phyloP scores from a whole-genome alignment of 192 early-diverging fungal genomes.

The Linnemannia zychae region DNA sequence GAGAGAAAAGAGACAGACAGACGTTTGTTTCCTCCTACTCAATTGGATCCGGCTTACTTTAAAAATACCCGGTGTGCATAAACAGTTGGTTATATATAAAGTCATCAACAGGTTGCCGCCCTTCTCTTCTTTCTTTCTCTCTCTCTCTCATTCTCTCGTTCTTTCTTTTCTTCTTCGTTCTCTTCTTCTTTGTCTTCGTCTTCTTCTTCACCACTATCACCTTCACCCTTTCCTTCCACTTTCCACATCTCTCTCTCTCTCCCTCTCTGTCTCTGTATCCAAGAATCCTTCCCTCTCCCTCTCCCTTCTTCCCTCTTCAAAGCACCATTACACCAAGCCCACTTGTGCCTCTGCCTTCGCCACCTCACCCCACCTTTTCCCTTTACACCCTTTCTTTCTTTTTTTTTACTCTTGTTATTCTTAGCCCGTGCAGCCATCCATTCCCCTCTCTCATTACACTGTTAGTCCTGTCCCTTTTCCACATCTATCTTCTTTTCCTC shows the following conservation, averaged over 20 bases:
- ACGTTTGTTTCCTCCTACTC: neutral
- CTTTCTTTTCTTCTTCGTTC: neutral
- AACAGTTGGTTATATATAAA: neutral
- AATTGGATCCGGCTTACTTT: neutral
- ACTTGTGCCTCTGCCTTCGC: neutral
- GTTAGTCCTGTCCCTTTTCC: neutral
- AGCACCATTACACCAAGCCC: neutral
- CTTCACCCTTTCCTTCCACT: neutral
- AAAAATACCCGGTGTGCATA: neutral
- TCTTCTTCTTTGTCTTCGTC: neutral
- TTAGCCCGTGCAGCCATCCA: slow-evolving; percentile 1
- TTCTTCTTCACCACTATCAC: neutral
- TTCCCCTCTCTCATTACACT: neutral
- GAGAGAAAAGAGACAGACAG: neutral
- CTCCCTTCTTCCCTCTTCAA: neutral
- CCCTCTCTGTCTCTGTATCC: neutral
- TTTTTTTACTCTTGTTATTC: slow-evolving; percentile 1
- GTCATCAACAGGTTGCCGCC: neutral
- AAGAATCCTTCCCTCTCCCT: neutral
- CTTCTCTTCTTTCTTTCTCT: neutral
- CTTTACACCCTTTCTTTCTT: neutral
- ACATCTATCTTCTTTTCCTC: slow-evolving; percentile 2
- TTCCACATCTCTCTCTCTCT: neutral
- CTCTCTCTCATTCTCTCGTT: neutral
- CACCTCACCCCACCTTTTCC: neutral